Base-by-base conservation (phyloP, 164 flowering plant genomes). In the Cinnamomum chago region DNA sequence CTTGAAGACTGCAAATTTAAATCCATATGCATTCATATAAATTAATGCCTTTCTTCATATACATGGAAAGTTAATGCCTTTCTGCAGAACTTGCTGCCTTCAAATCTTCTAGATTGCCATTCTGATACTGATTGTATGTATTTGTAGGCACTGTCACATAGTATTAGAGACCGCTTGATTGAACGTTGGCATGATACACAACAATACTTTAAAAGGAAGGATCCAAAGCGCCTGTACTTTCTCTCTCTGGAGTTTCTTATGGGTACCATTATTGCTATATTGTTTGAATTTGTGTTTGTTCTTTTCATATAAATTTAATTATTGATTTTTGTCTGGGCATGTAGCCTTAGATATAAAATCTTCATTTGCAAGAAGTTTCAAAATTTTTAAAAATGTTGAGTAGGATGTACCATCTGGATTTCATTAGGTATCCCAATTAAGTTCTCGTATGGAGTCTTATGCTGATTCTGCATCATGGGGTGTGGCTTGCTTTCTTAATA, bases 151-250 rank as follows among this genome's bases (percentile, higher is more conserved):
- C 75, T 86, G 62, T 75, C 90, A 6, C 86, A 88, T 74, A 81
- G 86, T 78, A 85, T 88, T 27, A 83, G 88, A 75, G 91, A 88
- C 75, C 84, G 91, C 69, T 70, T 88, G 82, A 86, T 88, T 68
- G 89, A 86, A 75, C 86, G 88, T 58, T 88, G 89, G 89, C 88
- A 88, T 78, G 89, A 86, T 66, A 88, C 91, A 65, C 89, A 88
- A 10, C 76, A 79, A 13, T 73, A 84, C 76, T 81, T 85, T 79
- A 86, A 86, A 81, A 82, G 85, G 80, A 83, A 84, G 70, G 89
- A 88, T 35, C 91, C 89, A 25, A 88, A 88, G 84, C 87, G 88
- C 50, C 35, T 86, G 67, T 88, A 88, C 78, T 88, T 82, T 77
- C 86, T 88, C 15, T 88, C 91, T 0, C 79, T 88, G 35, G 91